A percentile compares a stretch with the other conserved stretches of the same genome.
These are phyloP conservation scores for Bruguiera gymnorhiza DNA, from an alignment of 345 rosid genomes.

Conservation along the genomic window DNA sequence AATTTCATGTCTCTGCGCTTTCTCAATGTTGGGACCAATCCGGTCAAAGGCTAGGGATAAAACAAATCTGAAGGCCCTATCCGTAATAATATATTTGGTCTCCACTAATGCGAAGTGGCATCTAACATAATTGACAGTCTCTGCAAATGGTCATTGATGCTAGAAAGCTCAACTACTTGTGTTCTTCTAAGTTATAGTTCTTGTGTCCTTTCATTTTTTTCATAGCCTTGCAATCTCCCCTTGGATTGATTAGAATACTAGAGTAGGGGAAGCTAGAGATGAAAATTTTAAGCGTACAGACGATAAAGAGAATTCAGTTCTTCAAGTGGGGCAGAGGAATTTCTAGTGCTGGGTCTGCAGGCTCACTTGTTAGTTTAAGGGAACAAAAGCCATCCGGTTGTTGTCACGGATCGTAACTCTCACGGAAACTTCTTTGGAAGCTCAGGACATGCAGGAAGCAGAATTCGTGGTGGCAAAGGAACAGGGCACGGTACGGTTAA, in stretches of 20 bases:
- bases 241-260: background rate
- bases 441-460: slow-evolving; percentile 25
- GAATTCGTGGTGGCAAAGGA: slow-evolving; percentile 21
- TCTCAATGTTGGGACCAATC: background rate
- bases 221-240: background rate
- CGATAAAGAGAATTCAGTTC: slow-evolving; percentile 22
- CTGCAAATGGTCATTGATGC: slow-evolving; percentile 10
- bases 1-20: slow-evolving; percentile 5
- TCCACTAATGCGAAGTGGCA: slow-evolving; percentile 14
- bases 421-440: slow-evolving; percentile 23
- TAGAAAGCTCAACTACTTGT: slow-evolving; percentile 9
- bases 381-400: slow-evolving; percentile 7
- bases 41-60: background rate
- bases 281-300: slow-evolving; percentile 16
- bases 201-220: background rate
- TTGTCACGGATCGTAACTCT: slow-evolving; percentile 10
- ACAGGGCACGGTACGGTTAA: slow-evolving; percentile 24
- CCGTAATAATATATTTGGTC: background rate
- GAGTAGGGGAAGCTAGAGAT: slow-evolving; percentile 7
- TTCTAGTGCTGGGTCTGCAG: slow-evolving; percentile 11
- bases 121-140: background rate
- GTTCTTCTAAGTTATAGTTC: background rate
- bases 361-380: slow-evolving; percentile 13
- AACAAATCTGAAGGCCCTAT: background rate
- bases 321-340: slow-evolving; percentile 24